A percentile compares a stretch with the other conserved stretches of the same genome.
Conservation (phyloP, 2,329 filamentous ascomycete genomes). For the Juglanconis sp. region DNA sequence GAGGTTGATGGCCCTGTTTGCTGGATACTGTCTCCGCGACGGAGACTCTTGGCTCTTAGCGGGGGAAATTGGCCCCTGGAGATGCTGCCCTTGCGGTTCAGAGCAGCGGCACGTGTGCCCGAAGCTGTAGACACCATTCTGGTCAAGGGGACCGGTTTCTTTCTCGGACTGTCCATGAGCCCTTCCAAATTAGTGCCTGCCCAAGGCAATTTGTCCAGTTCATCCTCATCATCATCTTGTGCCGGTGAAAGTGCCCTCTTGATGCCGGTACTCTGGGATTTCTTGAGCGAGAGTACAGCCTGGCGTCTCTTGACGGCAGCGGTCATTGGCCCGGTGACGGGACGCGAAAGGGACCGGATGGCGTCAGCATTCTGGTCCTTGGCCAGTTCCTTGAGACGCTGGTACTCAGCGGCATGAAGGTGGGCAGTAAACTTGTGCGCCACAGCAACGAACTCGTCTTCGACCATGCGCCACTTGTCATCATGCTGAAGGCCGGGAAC, state of each 20-base stretch:
- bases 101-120: constrained; percentile 28
- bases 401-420: constrained; percentile 75
- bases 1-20: background rate
- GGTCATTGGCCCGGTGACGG: constrained; percentile 42
- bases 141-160: constrained; percentile 27
- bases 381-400: constrained; percentile 59
- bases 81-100: background rate
- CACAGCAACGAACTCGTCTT: constrained; percentile 70
- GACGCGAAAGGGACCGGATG: constrained; percentile 50
- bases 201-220: constrained; percentile 31
- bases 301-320: constrained; percentile 33
- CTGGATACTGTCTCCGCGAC: background rate
- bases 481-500: constrained; percentile 61
- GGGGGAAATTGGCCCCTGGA: background rate
- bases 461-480: constrained; percentile 77
- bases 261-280: constrained; percentile 33
- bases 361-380: constrained; percentile 51
- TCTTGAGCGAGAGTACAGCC: constrained; percentile 32
- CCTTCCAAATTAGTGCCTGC: constrained; percentile 37
- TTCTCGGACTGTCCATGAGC: constrained; percentile 40
- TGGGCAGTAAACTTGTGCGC: constrained; percentile 71
- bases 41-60: background rate
- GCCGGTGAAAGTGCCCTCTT: constrained; percentile 15
- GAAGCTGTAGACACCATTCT: constrained; percentile 19
- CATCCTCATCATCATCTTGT: constrained; percentile 23